Percentiles rank a stretch among this genome's conserved stretches.
Conservation (phyloP, 352 stramenopile species). For the Phytophthora sansomeana region DNA sequence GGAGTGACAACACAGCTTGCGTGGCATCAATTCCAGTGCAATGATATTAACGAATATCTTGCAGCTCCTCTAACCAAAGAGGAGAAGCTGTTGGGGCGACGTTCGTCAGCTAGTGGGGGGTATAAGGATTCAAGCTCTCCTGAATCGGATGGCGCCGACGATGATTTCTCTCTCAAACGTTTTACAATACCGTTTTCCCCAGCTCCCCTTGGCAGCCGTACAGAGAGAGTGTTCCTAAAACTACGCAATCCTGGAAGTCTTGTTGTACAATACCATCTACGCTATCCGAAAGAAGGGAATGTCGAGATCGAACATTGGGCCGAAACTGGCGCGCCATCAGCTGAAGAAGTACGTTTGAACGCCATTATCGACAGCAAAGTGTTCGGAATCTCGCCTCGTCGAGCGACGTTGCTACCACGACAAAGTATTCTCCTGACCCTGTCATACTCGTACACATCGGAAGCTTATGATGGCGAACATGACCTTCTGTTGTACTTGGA, state of each 20-base stretch:
- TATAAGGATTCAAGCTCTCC: slow-evolving; percentile 11
- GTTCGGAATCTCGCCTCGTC: slow-evolving; percentile 65
- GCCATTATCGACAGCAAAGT: slow-evolving; percentile 86
- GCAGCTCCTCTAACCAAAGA: slow-evolving; percentile 51
- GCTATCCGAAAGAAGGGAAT: slow-evolving; percentile 92
- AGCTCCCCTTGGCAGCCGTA: slow-evolving; percentile 53
- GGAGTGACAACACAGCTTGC: slow-evolving; percentile 55
- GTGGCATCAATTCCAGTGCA: slow-evolving; percentile 81
- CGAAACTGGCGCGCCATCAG: slow-evolving; percentile 87
- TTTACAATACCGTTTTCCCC: slow-evolving; percentile 88
- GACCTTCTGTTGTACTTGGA: slow-evolving; percentile 88
- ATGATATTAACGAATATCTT: slow-evolving; percentile 78
- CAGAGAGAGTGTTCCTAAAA: slow-evolving; percentile 77
- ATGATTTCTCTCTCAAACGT: slow-evolving; percentile 37
- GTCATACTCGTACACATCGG: slow-evolving; percentile 72
- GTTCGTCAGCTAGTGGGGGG: slow-evolving; percentile 36
- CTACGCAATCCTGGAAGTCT: slow-evolving; percentile 90
- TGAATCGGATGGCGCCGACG: slow-evolving; percentile 16
- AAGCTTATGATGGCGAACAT: slow-evolving; percentile 85
- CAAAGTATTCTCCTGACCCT: slow-evolving; percentile 73
- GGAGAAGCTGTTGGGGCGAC: slow-evolving; percentile 32
- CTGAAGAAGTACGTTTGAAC: slow-evolving; percentile 75
- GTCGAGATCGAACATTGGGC: slow-evolving; percentile 95
- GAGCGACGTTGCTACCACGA: slow-evolving; percentile 59
- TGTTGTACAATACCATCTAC: slow-evolving; percentile 83